These are phyloP conservation scores for Daldinia eschscholtzii DNA, from an alignment of 2,329 filamentous ascomycete genomes.

Conservation along the genomic window DNA sequence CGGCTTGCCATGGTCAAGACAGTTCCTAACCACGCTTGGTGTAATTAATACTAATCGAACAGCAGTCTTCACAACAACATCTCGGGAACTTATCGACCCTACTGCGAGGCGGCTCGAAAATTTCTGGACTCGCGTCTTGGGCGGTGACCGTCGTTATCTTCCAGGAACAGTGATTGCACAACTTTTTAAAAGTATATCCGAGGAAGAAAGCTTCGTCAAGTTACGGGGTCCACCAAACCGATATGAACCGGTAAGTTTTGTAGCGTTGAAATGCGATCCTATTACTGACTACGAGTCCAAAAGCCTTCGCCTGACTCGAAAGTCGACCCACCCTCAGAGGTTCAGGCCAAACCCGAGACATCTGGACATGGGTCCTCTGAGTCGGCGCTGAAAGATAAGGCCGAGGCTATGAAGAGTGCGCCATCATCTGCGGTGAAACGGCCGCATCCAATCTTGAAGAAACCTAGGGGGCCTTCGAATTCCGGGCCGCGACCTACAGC, in stretches of 20 bases:
- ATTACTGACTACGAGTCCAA: slow-evolving; percentile 38
- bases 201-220: slow-evolving; percentile 69
- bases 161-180: slow-evolving; percentile 67
- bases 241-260: slow-evolving; percentile 64
- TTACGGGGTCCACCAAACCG: slow-evolving; percentile 66
- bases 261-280: not conserved
- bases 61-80: slow-evolving; percentile 71
- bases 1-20: slow-evolving; percentile 68
- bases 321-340: slow-evolving; percentile 31
- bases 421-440: slow-evolving; percentile 61
- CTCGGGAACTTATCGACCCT: slow-evolving; percentile 70
- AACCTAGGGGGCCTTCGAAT: slow-evolving; percentile 65
- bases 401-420: slow-evolving; percentile 45
- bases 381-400: slow-evolving; percentile 43
- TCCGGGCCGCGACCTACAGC: slow-evolving; percentile 70
- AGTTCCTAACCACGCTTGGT: slow-evolving; percentile 32
- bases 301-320: slow-evolving; percentile 46
- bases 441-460: slow-evolving; percentile 71
- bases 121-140: slow-evolving; percentile 76
- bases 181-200: slow-evolving; percentile 70
- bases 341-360: slow-evolving; percentile 29
- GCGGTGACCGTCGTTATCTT: slow-evolving; percentile 67
- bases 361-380: slow-evolving; percentile 35
- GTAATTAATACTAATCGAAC: slow-evolving; percentile 40
- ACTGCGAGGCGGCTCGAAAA: slow-evolving; percentile 73